Base-by-base conservation (phyloP, 148 eudicot species). In the Selenicereus undatus region DNA sequence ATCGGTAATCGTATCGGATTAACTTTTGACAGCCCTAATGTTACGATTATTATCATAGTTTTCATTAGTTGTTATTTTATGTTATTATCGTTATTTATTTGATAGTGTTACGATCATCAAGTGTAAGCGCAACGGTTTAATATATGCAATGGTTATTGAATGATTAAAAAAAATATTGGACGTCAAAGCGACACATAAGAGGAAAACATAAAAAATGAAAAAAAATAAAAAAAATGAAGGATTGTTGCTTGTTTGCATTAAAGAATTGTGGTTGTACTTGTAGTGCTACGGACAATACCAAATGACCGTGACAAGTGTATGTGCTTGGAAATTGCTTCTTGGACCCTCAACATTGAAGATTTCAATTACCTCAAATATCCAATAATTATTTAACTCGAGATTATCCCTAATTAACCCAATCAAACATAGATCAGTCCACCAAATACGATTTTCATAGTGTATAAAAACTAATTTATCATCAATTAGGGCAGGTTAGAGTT, bases 271-370 rank as follows among this genome's bases (percentile, higher is more conserved):
- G 70, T 43, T 76, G 81, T 78, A 78, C 74, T 29, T 29, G 81
- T 68, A 45, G 26, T 78, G 26, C 60, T 78, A 66, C 74, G 81
- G 74, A 78, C 81, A 78, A 39, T 30, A 42, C 56, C 73, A 64
- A 27, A 10, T 16, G 51, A 66, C 26, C 60, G 24, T 36, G 43
- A 3, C 22, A 18, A 0, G 3, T 51, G 45, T n/a, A 76, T n/a
- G 51, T 27, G 42, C 7, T n/a, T 39, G 14, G 10, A 64, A 8
- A 22, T 24, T 24, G 29, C 68, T 64, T 11, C 30, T 64, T 64
- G 27, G n/a, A 64, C 68, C 68, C 27, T 64, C 29, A 64, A 24
- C 68, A n/a, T 64, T 22, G 9, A 64, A n/a, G 26, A n/a, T 64
- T 56, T 56, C 62, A 13, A 56, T 13, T 20, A 56, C 16, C 22